Base-by-base conservation (phyloP, 2,329 filamentous ascomycete species). In the Arthroderma sp. region DNA sequence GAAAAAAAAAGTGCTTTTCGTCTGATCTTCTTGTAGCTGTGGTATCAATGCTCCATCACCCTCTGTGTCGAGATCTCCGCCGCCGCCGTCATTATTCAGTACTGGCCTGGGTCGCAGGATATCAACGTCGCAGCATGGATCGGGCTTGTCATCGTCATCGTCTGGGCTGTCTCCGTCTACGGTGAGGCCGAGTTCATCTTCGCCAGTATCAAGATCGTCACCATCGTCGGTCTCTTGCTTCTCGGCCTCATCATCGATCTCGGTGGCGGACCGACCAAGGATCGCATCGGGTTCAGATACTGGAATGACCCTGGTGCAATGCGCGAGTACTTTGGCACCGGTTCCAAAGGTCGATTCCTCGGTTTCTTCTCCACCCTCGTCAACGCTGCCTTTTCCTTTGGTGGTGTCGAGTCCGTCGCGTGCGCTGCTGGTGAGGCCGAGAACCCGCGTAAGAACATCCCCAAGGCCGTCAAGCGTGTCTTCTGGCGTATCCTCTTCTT, bases 281-380 rank as follows among this genome's bases (percentile, higher is more conserved):
- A 79, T 19, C 73, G 79, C 3, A 76, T 83, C 55, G 85, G 85
- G 1, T 88, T 88, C 68, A 70, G 76, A 39, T 87, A 86, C 69
- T 90, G 86, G 86, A 79, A 71, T 21, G 70, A 82, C 33, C 85
- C 86, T 0, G 85, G 83, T 1, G 81, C 84, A 0, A 85, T 86
- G 63, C 81, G 84, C 35, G 80, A 84, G 63, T 81, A 84, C 65
- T 78, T 86, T n/a, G 76, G 76, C 2, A 73, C 71, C 0, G 82
- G 81, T 0, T 63, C 66, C 2, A 81, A 76, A 73, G 85, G 84
- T 13, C 74, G 76, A 13, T 88, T 88, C 65, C 74, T 87, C 3
- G 81, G 79, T 15, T 81, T 81, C 61, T 84, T 75, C 71, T 70
- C 68, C 31, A 76, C 74, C 54, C 76, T 80, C 63, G 65, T 69